Evolutionary conservation across 2,329 filamentous ascomycete genomes (phyloP), one percentile per base, ranked within the genome.

Genomic region (Clarireedia homoeocarpa): DNA sequence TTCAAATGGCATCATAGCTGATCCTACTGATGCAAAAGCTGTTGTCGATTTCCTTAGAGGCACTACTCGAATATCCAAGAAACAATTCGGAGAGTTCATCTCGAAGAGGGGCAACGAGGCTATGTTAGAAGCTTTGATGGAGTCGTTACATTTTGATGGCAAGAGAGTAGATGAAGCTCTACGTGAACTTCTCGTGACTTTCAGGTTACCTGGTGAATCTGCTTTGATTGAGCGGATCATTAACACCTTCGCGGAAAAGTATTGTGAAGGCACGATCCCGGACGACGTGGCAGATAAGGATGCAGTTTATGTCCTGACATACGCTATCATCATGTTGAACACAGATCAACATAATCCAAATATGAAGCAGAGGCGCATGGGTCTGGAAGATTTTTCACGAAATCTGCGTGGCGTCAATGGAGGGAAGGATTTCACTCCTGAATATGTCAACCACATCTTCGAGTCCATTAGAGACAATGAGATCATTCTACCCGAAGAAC

Each of bases 311-410:
- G 84, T 99, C 48, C 76, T 99, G 51, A 92, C 89, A 0, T 99
- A 99, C 69, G 94, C 91, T 39, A 95, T 96, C 66, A 96, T 99
- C 70, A 91, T 99, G 83, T 76, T 99, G 56, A 99, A 99, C 68
- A 96, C 92, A 1, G 94, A 99, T 68, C 88, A 95, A 66, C 94
- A 97, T 71, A 99, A 95, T 67, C 91, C 91, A 0, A 97, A 96
- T 64, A 72, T 97, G 60, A 91, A 83, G 63, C 72, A 79, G 1
- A 88, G 87, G 67, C 88, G 92, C 42, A 99, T 99, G 94, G 84
- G 84, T 1, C 78, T 85, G 44, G 79, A 83, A 54, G 88, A 92
- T 64, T 99, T 99, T 70, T 80, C 88, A 0, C 85, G 83, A 61
- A 97, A 99, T 68, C 73, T 99, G n/a, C 82, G 91, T 42, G 92